Conservation (phyloP, 352 stramenopile species). For the Stramenopiles sp. region DNA sequence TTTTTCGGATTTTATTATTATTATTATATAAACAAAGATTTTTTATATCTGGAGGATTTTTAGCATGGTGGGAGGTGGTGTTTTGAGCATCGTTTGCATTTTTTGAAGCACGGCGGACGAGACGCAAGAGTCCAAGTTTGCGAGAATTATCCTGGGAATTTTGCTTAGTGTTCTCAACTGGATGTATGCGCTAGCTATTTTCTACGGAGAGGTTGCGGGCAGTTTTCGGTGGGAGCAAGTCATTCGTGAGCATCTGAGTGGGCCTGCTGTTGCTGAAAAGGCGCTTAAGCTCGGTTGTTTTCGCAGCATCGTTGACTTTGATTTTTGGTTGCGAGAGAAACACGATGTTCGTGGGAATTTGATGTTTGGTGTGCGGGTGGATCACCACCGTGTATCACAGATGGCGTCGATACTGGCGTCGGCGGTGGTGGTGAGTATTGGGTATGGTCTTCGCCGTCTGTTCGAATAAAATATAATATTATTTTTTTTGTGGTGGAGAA, state of each 20-base stretch:
- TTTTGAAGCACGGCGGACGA: background rate
- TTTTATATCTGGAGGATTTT: no score
- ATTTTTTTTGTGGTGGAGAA: no score
- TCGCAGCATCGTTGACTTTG: background rate
- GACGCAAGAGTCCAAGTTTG: background rate
- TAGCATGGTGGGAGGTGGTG: background rate
- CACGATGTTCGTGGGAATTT: background rate
- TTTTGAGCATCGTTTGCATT: background rate
- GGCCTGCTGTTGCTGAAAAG: background rate
- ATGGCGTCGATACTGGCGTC: background rate
- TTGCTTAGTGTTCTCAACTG: background rate
- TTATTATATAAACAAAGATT: no score
- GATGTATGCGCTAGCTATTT: background rate
- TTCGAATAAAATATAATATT: no score
- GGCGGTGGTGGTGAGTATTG: background rate
- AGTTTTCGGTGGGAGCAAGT: background rate
- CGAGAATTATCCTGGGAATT: background rate
- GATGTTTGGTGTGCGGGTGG: background rate
- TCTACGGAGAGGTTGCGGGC: background rate
- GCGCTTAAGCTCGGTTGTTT: background rate
- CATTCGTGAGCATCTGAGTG: background rate
- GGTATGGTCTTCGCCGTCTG: background rate
- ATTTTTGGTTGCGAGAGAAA: background rate
- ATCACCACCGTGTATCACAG: conserved; percentile 5
- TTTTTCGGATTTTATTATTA: no score